Base-by-base conservation (phyloP, 129 eudicot species). In the Saussurea involucrata region DNA sequence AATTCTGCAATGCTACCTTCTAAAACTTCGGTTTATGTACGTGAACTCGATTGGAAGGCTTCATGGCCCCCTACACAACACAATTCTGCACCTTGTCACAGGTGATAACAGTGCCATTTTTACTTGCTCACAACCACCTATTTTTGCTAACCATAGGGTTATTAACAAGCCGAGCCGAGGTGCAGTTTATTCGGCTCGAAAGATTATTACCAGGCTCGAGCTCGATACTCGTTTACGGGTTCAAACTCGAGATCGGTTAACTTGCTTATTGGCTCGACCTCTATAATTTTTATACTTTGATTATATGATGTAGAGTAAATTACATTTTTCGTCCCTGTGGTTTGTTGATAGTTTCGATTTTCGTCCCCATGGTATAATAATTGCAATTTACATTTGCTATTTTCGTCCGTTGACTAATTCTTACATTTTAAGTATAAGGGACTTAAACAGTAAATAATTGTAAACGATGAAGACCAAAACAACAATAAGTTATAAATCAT, bases 31-130 rank as follows among this genome's bases (percentile, higher is more conserved):
- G 85, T 89, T 63, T 75, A 75, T 83, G 93, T 94, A 69, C 93
- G 96, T 6, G 97, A 94, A 87, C 98, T 94, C 79, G 97, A 94
- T 85, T 94, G 98, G 98, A 88, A 34, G 63, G 81, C 77, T 70
- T 74, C 87, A 17, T 91, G 93, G 92, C 96, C 96, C 58, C 93
- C 96, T 67, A 77, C 12, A 65, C 83, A 34, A 20, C 68, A 65
- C 83, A 64, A 71, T 78, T 40, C 77, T 66, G 71, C 76, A 83
- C 76, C 90, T 33, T 33, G 68, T 32, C 67, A 69, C 77, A 89
- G 93, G 93, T 86, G 64, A 60, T 22, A 60, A 42, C 64, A 5
- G 25, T 40, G 20, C 28, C 75, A 66, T 66, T 8, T 60, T 68
- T 24, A 69, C 71, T 37, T 69, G 44, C 10, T 40, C 24, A 78